These are phyloP conservation scores for Blastobotrys capitulatus DNA, from an alignment of 1,139 yeast species.

Conservation along the genomic window DNA sequence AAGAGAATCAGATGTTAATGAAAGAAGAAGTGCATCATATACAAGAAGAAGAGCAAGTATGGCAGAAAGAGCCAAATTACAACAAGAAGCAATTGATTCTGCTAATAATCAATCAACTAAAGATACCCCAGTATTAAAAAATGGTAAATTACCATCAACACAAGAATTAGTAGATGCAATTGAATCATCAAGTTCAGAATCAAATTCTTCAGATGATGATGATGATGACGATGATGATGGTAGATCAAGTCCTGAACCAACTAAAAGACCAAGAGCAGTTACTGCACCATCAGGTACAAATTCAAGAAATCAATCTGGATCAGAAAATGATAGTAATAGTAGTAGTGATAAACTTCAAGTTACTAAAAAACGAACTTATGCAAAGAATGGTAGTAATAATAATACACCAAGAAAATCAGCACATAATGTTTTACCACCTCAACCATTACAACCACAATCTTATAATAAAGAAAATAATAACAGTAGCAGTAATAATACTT, in stretches of 20 bases:
- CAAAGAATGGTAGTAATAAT: neutral
- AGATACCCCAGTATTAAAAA: neutral
- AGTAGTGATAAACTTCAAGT: neutral
- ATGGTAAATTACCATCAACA: neutral
- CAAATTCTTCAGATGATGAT: constrained; percentile 11
- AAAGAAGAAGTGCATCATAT: neutral
- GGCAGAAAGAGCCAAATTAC: constrained; percentile 10
- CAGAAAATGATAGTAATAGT: neutral
- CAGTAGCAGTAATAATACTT: neutral
- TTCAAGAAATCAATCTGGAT: constrained; percentile 8
- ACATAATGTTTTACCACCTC: neutral
- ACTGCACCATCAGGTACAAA: constrained; percentile 13
- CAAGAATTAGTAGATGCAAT: constrained; percentile 1
- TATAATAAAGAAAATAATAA: neutral
- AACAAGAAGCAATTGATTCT: neutral
- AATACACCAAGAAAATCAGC: neutral
- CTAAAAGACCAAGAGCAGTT: constrained; percentile 13
- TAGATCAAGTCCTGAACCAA: constrained; percentile 13
- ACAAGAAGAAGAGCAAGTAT: neutral
- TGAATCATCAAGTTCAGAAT: constrained; percentile 1
- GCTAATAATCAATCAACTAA: neutral
- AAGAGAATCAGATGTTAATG: neutral
- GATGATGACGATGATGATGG: constrained; percentile 13
- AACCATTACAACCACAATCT: neutral
- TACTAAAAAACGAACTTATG: neutral